A percentile compares a stretch with the other conserved stretches of the same genome.
phyloP scores from a whole-genome alignment of 768 basidiomycete species.

The Strobilomyces echinocephalus region DNA sequence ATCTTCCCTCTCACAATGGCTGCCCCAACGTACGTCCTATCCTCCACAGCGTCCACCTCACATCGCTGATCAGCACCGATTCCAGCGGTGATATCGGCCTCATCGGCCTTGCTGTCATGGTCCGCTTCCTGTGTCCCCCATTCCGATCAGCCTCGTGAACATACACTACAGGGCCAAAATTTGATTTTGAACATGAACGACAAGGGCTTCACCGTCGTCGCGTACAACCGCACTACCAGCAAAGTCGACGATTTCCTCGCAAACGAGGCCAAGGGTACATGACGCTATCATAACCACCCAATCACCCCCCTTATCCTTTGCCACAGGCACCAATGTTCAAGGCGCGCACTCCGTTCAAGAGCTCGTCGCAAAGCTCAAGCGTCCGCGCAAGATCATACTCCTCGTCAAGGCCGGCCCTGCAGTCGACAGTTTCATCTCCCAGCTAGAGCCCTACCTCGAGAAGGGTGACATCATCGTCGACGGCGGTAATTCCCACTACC shows the following conservation, averaged over 20 bases:
- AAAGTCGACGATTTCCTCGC: slow-evolving; percentile 95
- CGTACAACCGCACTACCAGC: slow-evolving; percentile 93
- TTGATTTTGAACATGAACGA: slow-evolving; percentile 99
- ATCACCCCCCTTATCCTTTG: slow-evolving; percentile 18
- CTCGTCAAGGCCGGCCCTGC: slow-evolving; percentile 97
- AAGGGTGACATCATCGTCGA: slow-evolving; percentile 98
- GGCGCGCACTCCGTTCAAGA: slow-evolving; percentile 94
- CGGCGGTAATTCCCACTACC: slow-evolving; percentile 99
- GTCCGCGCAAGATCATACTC: slow-evolving; percentile 93
- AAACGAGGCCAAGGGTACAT: slow-evolving; percentile 94
- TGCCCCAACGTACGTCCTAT: slow-evolving; percentile 46
- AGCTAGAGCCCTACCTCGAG: slow-evolving; percentile 87
- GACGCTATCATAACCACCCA: slow-evolving; percentile 24
- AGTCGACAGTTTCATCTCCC: slow-evolving; percentile 91
- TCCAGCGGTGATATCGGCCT: slow-evolving; percentile 93
- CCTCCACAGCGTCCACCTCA: slow-evolving; percentile 2
- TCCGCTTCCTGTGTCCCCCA: slow-evolving; percentile 33
- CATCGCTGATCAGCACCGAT: slow-evolving; percentile 16
- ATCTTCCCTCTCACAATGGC: slow-evolving; percentile 38
- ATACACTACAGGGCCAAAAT: slow-evolving; percentile 75
- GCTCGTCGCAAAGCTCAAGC: slow-evolving; percentile 87
- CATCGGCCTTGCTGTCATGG: slow-evolving; percentile 99
- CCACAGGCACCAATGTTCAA: slow-evolving; percentile 84
- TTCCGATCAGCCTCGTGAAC: slow-evolving; percentile 8
- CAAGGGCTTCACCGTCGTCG: slow-evolving; percentile 96